Percentiles rank a stretch among this genome's conserved stretches.
These are phyloP conservation scores for Cryptococcus deneoformans DNA, from an alignment of 1,284 basidiomycete species.

Conservation along the genomic window DNA sequence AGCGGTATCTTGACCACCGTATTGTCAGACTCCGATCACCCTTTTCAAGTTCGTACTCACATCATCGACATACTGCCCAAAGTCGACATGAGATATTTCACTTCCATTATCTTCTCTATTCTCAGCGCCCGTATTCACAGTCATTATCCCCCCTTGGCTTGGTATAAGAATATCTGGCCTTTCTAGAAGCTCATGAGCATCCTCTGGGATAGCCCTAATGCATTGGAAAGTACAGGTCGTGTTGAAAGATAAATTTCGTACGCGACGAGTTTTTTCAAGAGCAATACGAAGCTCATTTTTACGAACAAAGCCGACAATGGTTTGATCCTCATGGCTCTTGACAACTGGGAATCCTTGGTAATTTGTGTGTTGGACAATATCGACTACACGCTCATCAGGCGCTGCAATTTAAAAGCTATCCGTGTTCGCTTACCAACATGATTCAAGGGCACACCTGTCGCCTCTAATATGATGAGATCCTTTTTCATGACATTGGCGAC, in stretches of 20 bases:
- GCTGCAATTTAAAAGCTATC: not conserved
- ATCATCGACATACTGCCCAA: slow-evolving; percentile 91
- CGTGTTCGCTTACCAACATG: slow-evolving; percentile 44
- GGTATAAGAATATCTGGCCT: slow-evolving; percentile 37
- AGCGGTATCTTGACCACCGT: slow-evolving; percentile 68
- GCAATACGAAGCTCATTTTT: slow-evolving; percentile 82
- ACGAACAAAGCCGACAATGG: slow-evolving; percentile 83
- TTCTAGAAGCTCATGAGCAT: slow-evolving; percentile 13
- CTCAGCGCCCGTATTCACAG: slow-evolving; percentile 1
- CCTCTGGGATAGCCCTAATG: slow-evolving; percentile 26
- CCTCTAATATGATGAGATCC: slow-evolving; percentile 69
- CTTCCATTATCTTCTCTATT: slow-evolving; percentile 19
- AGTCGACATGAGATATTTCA: slow-evolving; percentile 57
- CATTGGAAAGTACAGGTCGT: slow-evolving; percentile 68
- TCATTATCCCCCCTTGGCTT: slow-evolving; percentile 1
- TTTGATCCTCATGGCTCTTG: slow-evolving; percentile 53
- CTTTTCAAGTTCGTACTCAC: slow-evolving; percentile 51
- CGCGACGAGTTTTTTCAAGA: slow-evolving; percentile 68
- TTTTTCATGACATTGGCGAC: slow-evolving; percentile 87
- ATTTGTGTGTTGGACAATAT: slow-evolving; percentile 62
- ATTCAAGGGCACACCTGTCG: slow-evolving; percentile 69
- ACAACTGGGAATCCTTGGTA: slow-evolving; percentile 94
- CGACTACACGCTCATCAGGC: slow-evolving; percentile 54
- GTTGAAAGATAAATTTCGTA: slow-evolving; percentile 60
- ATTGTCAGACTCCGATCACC: not conserved